Conservation (phyloP, 176 grass and related monocot genomes). For the Otatea glauca region DNA sequence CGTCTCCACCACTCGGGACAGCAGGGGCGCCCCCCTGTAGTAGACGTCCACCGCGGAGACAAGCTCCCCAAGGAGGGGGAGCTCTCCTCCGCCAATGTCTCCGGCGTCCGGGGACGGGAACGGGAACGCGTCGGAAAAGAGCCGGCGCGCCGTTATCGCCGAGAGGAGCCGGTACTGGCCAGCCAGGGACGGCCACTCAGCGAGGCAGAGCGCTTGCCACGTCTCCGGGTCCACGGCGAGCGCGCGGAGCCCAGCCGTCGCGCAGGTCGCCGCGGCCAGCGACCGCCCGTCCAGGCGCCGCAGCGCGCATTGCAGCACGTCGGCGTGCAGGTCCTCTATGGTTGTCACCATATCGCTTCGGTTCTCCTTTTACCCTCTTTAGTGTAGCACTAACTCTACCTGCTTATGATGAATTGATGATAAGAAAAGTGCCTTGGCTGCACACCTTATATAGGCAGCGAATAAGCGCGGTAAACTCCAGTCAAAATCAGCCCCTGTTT, state of each 20-base stretch:
- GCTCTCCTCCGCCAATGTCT: neutral
- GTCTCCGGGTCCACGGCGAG: constrained; percentile 52
- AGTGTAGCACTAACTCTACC: neutral
- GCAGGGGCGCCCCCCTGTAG: constrained; percentile 44
- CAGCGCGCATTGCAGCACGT: constrained; percentile 65
- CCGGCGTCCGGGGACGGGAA: constrained; percentile 41
- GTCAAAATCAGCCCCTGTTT: neutral
- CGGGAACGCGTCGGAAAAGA: constrained; percentile 72
- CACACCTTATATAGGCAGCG: neutral
- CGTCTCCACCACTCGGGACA: constrained; percentile 65
- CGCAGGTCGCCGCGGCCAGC: constrained; percentile 64
- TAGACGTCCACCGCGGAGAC: constrained; percentile 74
- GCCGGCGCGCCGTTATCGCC: constrained; percentile 37
- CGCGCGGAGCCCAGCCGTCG: constrained; percentile 53
- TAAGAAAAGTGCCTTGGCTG: neutral
- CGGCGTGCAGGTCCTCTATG: constrained; percentile 65
- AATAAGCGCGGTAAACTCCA: neutral
- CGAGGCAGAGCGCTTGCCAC: constrained; percentile 77
- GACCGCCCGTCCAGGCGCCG: constrained; percentile 62
- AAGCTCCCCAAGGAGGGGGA: constrained; percentile 20
- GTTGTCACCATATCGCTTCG: constrained; percentile 20
- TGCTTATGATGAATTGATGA: neutral
- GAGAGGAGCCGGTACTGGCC: constrained; percentile 12
- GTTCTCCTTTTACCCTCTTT: neutral
- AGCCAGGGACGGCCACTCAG: constrained; percentile 69